Percentiles rank a stretch among this genome's conserved stretches.
These are phyloP conservation scores for Dianthus caryophyllus DNA, from an alignment of 148 eudicot species.

Conservation along the genomic window DNA sequence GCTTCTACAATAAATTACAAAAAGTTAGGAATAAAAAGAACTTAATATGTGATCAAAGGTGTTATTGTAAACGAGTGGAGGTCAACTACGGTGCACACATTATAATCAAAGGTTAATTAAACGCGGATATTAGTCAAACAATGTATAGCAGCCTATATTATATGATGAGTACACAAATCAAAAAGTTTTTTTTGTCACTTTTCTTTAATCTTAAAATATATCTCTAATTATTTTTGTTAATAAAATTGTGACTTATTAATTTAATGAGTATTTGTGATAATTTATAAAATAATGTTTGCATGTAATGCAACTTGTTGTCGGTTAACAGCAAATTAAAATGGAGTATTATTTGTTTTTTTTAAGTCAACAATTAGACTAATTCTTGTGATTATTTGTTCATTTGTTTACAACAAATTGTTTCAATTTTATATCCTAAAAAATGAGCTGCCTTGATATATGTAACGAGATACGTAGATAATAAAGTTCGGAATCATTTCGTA, in stretches of 20 bases:
- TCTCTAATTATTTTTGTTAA: too few relatives aligned
- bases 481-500: too few relatives aligned
- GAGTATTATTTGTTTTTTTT: not conserved
- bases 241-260: not conserved
- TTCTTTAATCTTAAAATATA: too few relatives aligned
- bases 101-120: not conserved
- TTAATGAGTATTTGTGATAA: not conserved
- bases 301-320: slow-evolving; percentile 2
- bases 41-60: too few relatives aligned
- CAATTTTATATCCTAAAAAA: too few relatives aligned
- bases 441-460: too few relatives aligned
- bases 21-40: too few relatives aligned
- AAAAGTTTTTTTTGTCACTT: not conserved
- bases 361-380: slow-evolving; percentile 1
- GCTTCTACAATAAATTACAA: too few relatives aligned
- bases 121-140: slow-evolving; percentile 11
- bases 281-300: not conserved
- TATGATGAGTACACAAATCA: not conserved
- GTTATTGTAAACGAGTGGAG: too few relatives aligned
- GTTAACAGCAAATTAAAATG: slow-evolving; percentile 17
- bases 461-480: too few relatives aligned
- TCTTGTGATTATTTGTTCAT: not conserved
- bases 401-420: not conserved
- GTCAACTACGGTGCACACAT: too few relatives aligned
- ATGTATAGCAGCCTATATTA: not conserved